phyloP scores from a whole-genome alignment of 805 yeast genomes.

The Wickerhamiella allomyrinae region DNA sequence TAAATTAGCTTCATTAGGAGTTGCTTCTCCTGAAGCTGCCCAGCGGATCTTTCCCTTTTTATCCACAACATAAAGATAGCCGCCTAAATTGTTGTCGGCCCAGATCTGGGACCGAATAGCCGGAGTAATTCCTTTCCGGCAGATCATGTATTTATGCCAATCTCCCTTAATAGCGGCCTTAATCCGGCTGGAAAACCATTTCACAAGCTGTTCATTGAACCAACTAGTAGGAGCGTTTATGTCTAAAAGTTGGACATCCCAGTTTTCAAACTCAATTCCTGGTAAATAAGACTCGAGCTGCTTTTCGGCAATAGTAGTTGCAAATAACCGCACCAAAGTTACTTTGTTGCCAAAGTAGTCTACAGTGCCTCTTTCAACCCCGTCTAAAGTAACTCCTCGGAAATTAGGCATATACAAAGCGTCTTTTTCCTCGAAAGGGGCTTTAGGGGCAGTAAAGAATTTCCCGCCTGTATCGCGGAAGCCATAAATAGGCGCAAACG shows the following conservation, averaged over 20 bases:
- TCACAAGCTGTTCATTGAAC: conserved; percentile 51
- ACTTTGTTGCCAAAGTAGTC: conserved; percentile 36
- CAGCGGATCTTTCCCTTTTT: conserved; percentile 63
- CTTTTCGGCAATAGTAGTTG: conserved; percentile 56
- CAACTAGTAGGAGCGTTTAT: conserved; percentile 61
- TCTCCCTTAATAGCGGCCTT: conserved; percentile 35
- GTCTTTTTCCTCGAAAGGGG: conserved; percentile 57
- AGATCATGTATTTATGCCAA: conserved; percentile 46
- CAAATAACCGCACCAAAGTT: conserved; percentile 49
- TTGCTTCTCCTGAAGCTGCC: conserved; percentile 79
- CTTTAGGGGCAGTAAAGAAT: conserved; percentile 67
- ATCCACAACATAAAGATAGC: conserved; percentile 72
- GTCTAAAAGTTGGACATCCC: conserved; percentile 55
- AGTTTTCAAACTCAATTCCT: conserved; percentile 28
- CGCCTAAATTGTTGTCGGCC: conserved; percentile 66
- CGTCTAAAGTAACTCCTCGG: conserved; percentile 36
- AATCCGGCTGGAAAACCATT: conserved; percentile 34
- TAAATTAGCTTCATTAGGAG: conserved; percentile 38
- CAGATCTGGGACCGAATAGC: conserved; percentile 43
- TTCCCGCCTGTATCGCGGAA: conserved; percentile 71
- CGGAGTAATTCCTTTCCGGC: conserved; percentile 43
- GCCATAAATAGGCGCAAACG: conserved; percentile 49
- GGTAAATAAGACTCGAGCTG: conserved; percentile 49
- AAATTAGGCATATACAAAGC: conserved; percentile 76
- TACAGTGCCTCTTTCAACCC: conserved; percentile 22